Conservation (phyloP, 345 rosid species). For the Euclidium syriacum region DNA sequence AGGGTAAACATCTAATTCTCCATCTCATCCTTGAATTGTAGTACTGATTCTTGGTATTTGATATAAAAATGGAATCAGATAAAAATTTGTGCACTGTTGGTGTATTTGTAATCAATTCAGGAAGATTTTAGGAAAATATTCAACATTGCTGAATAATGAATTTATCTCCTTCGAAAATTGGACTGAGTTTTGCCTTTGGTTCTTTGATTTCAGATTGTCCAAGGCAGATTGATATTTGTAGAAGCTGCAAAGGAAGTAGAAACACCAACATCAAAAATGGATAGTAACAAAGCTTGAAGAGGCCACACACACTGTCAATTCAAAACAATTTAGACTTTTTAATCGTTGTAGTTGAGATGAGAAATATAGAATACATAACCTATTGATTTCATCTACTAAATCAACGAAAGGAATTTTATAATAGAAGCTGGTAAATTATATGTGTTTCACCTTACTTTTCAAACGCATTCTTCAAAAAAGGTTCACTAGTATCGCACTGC, state of each 20-base stretch:
- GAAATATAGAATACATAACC: too few relatives aligned
- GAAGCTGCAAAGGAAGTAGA: slow-evolving; percentile 37
- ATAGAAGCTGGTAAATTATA: too few relatives aligned
- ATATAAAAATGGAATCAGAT: background rate
- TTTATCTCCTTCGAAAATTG: background rate
- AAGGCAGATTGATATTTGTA: slow-evolving; percentile 42
- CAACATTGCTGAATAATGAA: background rate
- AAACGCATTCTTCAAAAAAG: too few relatives aligned
- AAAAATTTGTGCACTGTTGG: background rate
- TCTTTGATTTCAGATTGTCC: slow-evolving; percentile 36
- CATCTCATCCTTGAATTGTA: background rate
- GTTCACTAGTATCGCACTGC: too few relatives aligned
- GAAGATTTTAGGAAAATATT: background rate
- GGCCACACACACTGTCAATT: background rate
- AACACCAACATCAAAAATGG: background rate
- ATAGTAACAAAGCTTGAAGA: background rate
- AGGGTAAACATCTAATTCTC: slow-evolving; percentile 36
- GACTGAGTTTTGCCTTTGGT: slow-evolving; percentile 1
- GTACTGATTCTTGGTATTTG: background rate
- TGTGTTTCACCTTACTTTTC: too few relatives aligned
- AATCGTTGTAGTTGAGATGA: too few relatives aligned
- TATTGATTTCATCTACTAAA: too few relatives aligned
- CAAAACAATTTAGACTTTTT: too few relatives aligned
- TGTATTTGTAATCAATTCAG: background rate
- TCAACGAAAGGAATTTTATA: too few relatives aligned